Evolutionary conservation across 768 basidiomycete species (phyloP).

Genomic region (Boletus eberwhitei): DNA sequence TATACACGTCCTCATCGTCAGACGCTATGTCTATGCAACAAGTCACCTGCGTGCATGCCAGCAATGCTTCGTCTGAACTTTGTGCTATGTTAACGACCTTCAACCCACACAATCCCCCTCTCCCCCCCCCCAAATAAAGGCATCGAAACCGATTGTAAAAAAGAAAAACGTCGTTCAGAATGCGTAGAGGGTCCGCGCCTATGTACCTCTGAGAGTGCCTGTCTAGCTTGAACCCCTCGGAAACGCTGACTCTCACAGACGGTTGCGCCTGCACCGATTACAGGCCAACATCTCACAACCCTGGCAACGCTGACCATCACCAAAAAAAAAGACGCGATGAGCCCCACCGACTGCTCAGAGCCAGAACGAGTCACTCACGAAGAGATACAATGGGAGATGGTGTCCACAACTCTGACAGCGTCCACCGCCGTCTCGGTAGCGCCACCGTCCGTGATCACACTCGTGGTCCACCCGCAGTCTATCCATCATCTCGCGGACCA

Average conservation of each 20-base stretch:
- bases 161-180: not conserved
- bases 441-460: conserved; percentile 47
- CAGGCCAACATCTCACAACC: conserved; percentile 35
- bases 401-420: conserved; percentile 45
- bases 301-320: conserved; percentile 27
- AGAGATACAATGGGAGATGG: conserved; percentile 41
- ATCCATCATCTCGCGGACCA: conserved; percentile 33
- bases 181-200: not conserved
- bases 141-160: not conserved
- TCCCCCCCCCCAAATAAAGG: not conserved
- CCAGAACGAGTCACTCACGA: conserved; percentile 37
- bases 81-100: not conserved
- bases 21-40: conserved; percentile 15
- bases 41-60: conserved; percentile 4
- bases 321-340: not conserved
- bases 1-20: conserved; percentile 7
- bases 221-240: not conserved
- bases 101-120: not conserved
- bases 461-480: conserved; percentile 51
- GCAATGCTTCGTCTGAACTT: not conserved
- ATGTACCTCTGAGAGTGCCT: not conserved
- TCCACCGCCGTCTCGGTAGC: conserved; percentile 40
- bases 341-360: not conserved
- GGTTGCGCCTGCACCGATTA: conserved; percentile 37
- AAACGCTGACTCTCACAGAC: conserved; percentile 23